A percentile compares a stretch with the other conserved stretches of the same genome.
These are phyloP conservation scores for Penicillium alfredii DNA, from an alignment of 495 filamentous ascomycete genomes.

Conservation along the genomic window DNA sequence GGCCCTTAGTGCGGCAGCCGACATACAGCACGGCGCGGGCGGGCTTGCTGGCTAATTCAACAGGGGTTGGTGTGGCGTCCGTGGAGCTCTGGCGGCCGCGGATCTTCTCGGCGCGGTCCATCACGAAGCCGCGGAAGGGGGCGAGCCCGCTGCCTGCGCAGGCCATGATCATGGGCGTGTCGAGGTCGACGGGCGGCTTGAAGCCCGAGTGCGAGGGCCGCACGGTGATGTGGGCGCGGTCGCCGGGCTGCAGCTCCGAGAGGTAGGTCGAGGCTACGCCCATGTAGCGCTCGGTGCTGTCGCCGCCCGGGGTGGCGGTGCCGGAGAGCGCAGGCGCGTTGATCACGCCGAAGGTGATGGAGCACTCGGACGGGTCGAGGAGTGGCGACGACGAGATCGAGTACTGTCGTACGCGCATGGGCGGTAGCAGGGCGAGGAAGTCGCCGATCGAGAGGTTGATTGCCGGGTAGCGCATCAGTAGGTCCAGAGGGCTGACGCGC, in stretches of 20 bases:
- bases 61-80: too few species aligned
- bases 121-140: conserved; percentile 65
- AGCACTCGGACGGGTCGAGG: conserved; percentile 49
- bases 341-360: conserved; percentile 63
- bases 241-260: conserved; percentile 49
- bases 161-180: conserved; percentile 62
- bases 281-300: conserved; percentile 31
- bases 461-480: conserved; percentile 54
- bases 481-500: conserved; percentile 57
- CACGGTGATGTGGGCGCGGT: conserved; percentile 57
- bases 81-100: conserved; percentile 42
- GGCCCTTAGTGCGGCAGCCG: conserved; percentile 52
- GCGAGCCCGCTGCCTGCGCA: conserved; percentile 54
- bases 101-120: conserved; percentile 57
- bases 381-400: conserved; percentile 74
- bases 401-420: conserved; percentile 71
- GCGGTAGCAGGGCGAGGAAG: conserved; percentile 65
- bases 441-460: conserved; percentile 52
- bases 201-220: conserved; percentile 54
- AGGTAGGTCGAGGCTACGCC: conserved; percentile 60
- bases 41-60: too few species aligned
- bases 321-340: conserved; percentile 47
- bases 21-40: conserved; percentile 58
- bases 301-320: conserved; percentile 24
- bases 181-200: conserved; percentile 56